Evolutionary conservation across 1,139 yeast species (phyloP).

Genomic region (Yamadazyma diospyri): DNA sequence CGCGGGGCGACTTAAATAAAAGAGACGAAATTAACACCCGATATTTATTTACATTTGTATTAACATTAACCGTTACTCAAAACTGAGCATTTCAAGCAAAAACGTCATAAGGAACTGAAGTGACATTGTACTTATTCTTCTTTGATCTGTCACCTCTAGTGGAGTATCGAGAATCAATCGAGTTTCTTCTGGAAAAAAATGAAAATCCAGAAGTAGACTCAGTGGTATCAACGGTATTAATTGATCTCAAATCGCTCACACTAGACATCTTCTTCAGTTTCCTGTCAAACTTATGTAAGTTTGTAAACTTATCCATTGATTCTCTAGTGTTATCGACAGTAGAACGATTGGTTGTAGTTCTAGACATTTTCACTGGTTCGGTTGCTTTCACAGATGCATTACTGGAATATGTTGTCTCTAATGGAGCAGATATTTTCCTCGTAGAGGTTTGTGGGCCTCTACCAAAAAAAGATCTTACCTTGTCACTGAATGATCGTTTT

Average conservation of each 20-base stretch:
- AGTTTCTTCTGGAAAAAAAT: slow-evolving; percentile 22
- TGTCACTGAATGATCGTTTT: slow-evolving; percentile 26
- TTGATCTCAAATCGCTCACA: slow-evolving; percentile 26
- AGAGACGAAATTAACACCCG: neutral
- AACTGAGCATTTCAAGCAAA: slow-evolving; percentile 19
- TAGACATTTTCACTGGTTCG: neutral
- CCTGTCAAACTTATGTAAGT: slow-evolving; percentile 6
- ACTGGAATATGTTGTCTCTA: slow-evolving; percentile 15
- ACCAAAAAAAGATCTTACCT: slow-evolving; percentile 25
- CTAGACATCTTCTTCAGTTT: slow-evolving; percentile 12
- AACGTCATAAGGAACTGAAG: slow-evolving; percentile 27
- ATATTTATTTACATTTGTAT: slow-evolving; percentile 7
- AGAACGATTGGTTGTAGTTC: slow-evolving; percentile 13
- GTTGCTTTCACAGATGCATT: slow-evolving; percentile 9
- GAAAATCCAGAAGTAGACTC: slow-evolving; percentile 36
- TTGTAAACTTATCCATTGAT: slow-evolving; percentile 8
- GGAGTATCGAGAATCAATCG: slow-evolving; percentile 18
- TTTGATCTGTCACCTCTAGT: slow-evolving; percentile 17
- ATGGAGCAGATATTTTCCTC: slow-evolving; percentile 13
- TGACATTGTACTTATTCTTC: slow-evolving; percentile 29
- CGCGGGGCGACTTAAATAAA: too few relatives aligned
- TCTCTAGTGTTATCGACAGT: slow-evolving; percentile 12
- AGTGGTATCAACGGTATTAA: slow-evolving; percentile 25
- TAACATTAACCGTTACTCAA: slow-evolving; percentile 14
- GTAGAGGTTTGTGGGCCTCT: slow-evolving; percentile 4